A percentile compares a stretch with the other conserved stretches of the same genome.
phyloP scores from a whole-genome alignment of 1,284 basidiomycete genomes.

The Pulveroboletus sp. region DNA sequence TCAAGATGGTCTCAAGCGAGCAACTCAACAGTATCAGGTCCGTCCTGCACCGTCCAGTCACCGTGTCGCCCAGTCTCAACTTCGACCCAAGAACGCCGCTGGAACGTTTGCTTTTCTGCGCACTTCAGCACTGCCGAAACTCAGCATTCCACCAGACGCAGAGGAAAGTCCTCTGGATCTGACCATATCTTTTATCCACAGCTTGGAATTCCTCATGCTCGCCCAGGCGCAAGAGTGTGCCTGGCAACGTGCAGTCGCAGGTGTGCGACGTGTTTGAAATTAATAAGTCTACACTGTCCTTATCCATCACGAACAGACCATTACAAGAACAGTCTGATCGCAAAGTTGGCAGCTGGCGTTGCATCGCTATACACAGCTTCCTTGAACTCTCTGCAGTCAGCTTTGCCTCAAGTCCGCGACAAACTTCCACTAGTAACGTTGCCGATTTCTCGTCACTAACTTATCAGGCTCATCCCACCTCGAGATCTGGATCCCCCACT shows the following conservation, averaged over 20 bases:
- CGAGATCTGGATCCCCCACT: slow-evolving; percentile 81
- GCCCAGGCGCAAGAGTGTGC: slow-evolving; percentile 97
- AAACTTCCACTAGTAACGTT: slow-evolving; percentile 55
- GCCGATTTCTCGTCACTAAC: background rate
- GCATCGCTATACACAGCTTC: slow-evolving; percentile 70
- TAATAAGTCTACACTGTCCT: background rate
- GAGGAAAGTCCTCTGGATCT: slow-evolving; percentile 67
- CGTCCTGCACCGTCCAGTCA: slow-evolving; percentile 17
- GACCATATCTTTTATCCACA: slow-evolving; percentile 58
- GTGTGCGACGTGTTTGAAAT: slow-evolving; percentile 41
- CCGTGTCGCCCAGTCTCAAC: background rate
- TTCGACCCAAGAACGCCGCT: slow-evolving; percentile 62
- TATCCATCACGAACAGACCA: slow-evolving; percentile 48
- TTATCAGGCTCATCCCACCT: slow-evolving; percentile 15
- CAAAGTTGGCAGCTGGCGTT: slow-evolving; percentile 82
- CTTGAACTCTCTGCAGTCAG: slow-evolving; percentile 51
- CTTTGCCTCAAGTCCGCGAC: slow-evolving; percentile 47
- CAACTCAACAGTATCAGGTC: slow-evolving; percentile 73
- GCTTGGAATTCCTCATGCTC: slow-evolving; percentile 79
- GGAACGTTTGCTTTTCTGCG: slow-evolving; percentile 72
- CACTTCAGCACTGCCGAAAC: slow-evolving; percentile 56
- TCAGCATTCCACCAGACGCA: slow-evolving; percentile 52
- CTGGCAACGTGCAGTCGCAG: slow-evolving; percentile 91
- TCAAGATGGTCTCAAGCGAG: slow-evolving; percentile 77
- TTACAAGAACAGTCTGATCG: slow-evolving; percentile 83